Percentiles rank a stretch among this genome's conserved stretches.
These are phyloP conservation scores for Xylaria multiplex DNA, from an alignment of 2,329 filamentous ascomycete species.

Conservation along the genomic window DNA sequence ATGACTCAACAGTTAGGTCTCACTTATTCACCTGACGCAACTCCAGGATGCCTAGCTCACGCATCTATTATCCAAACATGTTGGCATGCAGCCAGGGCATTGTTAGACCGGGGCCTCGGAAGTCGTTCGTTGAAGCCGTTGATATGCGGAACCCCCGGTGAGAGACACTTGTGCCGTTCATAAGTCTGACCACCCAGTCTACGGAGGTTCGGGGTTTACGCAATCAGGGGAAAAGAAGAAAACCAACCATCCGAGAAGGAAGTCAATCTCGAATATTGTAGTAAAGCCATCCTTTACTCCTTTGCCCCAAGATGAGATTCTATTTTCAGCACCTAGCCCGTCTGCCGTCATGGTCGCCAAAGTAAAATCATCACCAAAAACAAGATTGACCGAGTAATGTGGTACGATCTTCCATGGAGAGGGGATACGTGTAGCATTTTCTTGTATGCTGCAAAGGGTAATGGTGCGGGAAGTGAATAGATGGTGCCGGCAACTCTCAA, in stretches of 20 bases:
- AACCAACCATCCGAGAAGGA: neutral
- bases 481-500: neutral
- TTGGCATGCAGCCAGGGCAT: constrained; percentile 2
- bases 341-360: neutral
- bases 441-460: neutral
- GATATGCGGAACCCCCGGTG: constrained; percentile 13
- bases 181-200: constrained; percentile 26
- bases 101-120: neutral
- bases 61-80: neutral
- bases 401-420: neutral
- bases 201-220: constrained; percentile 25
- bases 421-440: neutral
- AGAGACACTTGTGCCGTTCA: constrained; percentile 8
- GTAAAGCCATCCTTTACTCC: neutral
- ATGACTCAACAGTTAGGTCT: constrained; percentile 16
- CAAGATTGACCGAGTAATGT: neutral
- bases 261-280: neutral
- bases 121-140: neutral
- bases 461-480: neutral
- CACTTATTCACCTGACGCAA: constrained; percentile 25
- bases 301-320: neutral
- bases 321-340: too few species aligned
- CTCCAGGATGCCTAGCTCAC: neutral
- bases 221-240: neutral
- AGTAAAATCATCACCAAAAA: neutral